Conservation (phyloP, 306 rosid genomes). For the Carpinus viminea region DNA sequence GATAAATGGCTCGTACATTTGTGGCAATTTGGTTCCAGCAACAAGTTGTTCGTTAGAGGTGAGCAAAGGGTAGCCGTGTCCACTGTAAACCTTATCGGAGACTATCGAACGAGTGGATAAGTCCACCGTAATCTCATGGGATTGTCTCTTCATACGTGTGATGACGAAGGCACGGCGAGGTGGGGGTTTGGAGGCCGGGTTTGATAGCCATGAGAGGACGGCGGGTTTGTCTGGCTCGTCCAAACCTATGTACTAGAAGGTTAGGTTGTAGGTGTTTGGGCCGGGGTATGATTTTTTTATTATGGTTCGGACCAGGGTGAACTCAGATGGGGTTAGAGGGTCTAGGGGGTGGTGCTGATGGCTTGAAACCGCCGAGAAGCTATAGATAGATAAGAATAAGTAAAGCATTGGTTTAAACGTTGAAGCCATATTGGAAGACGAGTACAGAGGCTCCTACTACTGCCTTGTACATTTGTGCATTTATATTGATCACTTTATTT, state of each 20-base stretch:
- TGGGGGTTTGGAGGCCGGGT: not conserved
- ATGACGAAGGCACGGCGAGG: not conserved
- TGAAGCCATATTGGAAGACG: not conserved
- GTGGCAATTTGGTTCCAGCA: constrained; percentile 23
- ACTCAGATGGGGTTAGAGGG: constrained; percentile 1
- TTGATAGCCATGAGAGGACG: not conserved
- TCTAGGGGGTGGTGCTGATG: constrained; percentile 8
- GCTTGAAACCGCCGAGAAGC: not conserved
- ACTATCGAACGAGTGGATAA: not conserved
- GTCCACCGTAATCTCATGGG: constrained; percentile 1
- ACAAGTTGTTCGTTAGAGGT: not conserved
- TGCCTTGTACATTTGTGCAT: too few species aligned
- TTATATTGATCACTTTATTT: too few species aligned
- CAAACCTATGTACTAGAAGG: constrained; percentile 8
- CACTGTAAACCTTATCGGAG: not conserved
- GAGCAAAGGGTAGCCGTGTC: constrained; percentile 8
- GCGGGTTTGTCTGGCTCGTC: constrained; percentile 3
- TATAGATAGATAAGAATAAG: not conserved
- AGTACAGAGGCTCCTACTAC: not conserved
- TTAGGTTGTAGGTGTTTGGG: not conserved
- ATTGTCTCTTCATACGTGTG: not conserved
- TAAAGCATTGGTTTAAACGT: not conserved
- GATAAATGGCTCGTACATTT: constrained; percentile 19
- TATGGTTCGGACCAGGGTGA: not conserved
- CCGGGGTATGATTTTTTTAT: not conserved